These are phyloP conservation scores for Aquanectria penicillioides DNA, from an alignment of 2,329 filamentous ascomycete genomes.

Conservation along the genomic window DNA sequence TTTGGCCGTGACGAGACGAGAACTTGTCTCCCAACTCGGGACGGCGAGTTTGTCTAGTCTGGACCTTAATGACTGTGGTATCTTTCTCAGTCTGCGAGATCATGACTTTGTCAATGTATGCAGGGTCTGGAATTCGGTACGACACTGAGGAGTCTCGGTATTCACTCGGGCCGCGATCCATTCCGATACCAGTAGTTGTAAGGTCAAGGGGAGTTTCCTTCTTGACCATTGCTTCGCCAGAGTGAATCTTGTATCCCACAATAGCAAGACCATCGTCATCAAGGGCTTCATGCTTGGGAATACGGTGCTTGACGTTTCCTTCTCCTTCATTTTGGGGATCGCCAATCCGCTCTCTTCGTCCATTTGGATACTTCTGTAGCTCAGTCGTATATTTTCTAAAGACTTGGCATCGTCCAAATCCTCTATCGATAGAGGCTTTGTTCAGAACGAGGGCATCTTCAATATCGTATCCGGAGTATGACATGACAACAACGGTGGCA, in stretches of 20 bases:
- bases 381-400: constrained; percentile 92
- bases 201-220: constrained; percentile 88
- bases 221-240: constrained; percentile 88
- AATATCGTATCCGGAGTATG: constrained; percentile 98
- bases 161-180: constrained; percentile 70
- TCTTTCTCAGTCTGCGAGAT: constrained; percentile 90
- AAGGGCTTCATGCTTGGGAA: constrained; percentile 76
- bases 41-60: constrained; percentile 93
- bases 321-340: constrained; percentile 65
- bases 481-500: constrained; percentile 98
- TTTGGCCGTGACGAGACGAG: constrained; percentile 97
- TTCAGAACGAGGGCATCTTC: constrained; percentile 97
- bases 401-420: constrained; percentile 97
- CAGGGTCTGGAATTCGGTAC: constrained; percentile 85
- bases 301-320: constrained; percentile 67
- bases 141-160: constrained; percentile 76
- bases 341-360: constrained; percentile 74
- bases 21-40: constrained; percentile 99
- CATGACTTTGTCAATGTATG: constrained; percentile 97
- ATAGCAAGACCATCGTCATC: constrained; percentile 89
- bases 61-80: constrained; percentile 88
- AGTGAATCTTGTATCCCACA: constrained; percentile 81
- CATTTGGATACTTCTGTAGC: constrained; percentile 89
- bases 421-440: constrained; percentile 93
- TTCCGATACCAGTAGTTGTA: constrained; percentile 75